phyloP scores from a whole-genome alignment of 768 basidiomycete genomes.

The Termitomyces sp. region DNA sequence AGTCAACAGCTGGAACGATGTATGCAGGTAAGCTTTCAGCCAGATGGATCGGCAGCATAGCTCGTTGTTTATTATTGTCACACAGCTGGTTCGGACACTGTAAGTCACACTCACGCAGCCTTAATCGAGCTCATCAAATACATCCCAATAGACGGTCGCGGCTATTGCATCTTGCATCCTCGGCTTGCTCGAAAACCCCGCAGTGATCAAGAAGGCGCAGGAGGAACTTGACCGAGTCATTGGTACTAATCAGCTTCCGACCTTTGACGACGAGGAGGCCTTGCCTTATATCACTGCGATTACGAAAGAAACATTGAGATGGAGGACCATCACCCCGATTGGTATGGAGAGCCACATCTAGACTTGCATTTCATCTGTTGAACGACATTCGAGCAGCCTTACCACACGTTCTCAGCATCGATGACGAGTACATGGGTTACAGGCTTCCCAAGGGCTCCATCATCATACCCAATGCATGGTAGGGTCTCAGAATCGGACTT shows the following conservation, averaged over 20 bases:
- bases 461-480: constrained; percentile 26
- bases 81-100: constrained; percentile 24
- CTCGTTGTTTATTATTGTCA: no score
- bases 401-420: constrained; percentile 21
- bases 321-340: constrained; percentile 17
- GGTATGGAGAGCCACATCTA: constrained; percentile 9
- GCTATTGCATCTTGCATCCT: constrained; percentile 20
- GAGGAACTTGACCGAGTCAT: constrained; percentile 25
- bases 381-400: constrained; percentile 15
- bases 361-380: not conserved
- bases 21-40: constrained; percentile 15
- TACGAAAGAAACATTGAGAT: constrained; percentile 25
- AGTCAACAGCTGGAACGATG: constrained; percentile 19
- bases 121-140: not conserved
- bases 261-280: constrained; percentile 19
- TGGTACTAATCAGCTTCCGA: constrained; percentile 21
- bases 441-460: constrained; percentile 26
- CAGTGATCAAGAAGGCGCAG: constrained; percentile 21
- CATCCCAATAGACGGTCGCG: constrained; percentile 17
- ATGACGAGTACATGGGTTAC: constrained; percentile 30
- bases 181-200: constrained; percentile 23
- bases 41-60: no score
- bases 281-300: constrained; percentile 28
- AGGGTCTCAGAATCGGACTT: not conserved
- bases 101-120: not conserved